Evolutionary conservation across 768 basidiomycete species (phyloP), one percentile per base, ranked within the genome.

Genomic region (Mycena crocata): DNA sequence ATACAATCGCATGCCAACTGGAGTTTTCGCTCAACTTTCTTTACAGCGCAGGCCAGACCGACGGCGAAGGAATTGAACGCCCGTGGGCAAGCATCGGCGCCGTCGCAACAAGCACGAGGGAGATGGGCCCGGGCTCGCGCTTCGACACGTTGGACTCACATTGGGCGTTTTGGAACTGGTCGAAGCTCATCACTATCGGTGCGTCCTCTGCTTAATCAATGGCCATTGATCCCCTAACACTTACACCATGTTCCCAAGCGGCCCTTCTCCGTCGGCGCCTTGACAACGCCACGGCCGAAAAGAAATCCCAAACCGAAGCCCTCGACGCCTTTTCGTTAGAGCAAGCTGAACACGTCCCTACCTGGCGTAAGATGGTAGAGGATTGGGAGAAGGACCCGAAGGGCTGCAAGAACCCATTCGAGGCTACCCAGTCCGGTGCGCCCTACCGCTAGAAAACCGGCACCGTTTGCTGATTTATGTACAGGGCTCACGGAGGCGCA

Each of bases 101-200:
- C 0, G 63, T 69, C 0, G 74, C 76, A 1, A 50, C 68, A 1
- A 75, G 74, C 44, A 80, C 77, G 0, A 57, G 72, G 10, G 76
- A 79, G 24, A 82, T 80, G 78, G 72, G 72, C 0, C 73, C 75
- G 1, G 66, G 80, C 19, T 59, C 76, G 48, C 34, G 74, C 0
- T 52, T 67, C 7, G 77, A 80, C 30, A 73, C 73, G 0, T 62
- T 85, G 0, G 80, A 85, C 48, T 79, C 82, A n/a, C 73, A 78
- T 12, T 79, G 79, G 45, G 69, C 70, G 12, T 77, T 80, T 49
- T 74, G 68, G 50, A 82, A 86, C 58, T 79, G 77, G 78, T 59
- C 57, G 57, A 80, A 79, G 37, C 37, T 37, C 37, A 37, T 37
- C 37, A 37, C 37, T 9, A 9, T 37, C 10, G 37, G 37, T 37